Evolutionary conservation across 2,329 filamentous ascomycete genomes (phyloP).

Genomic region (Diplodia seriata): DNA sequence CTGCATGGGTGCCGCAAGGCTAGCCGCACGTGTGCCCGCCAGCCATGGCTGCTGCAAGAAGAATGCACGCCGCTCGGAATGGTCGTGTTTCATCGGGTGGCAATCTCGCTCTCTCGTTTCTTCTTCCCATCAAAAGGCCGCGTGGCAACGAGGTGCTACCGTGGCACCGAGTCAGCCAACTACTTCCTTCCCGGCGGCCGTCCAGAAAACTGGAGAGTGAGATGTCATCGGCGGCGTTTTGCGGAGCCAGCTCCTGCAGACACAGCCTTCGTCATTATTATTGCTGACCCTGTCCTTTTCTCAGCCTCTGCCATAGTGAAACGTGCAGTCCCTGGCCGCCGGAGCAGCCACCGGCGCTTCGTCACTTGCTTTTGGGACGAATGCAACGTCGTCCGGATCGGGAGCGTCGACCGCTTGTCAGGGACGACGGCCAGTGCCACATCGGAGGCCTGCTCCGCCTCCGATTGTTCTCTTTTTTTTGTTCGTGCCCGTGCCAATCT

Average conservation of each 20-base stretch:
- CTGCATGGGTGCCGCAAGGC: background rate
- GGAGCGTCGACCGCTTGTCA: background rate
- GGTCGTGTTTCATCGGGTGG: slow-evolving; percentile 10
- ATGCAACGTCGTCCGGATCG: background rate
- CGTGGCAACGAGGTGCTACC: background rate
- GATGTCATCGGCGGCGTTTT: too few species aligned
- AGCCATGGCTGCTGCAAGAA: background rate
- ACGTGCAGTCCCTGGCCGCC: background rate
- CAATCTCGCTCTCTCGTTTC: background rate
- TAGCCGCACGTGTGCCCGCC: background rate
- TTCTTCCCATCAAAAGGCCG: background rate
- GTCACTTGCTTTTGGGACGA: too few species aligned
- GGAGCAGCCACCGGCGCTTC: too few species aligned
- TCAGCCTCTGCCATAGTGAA: background rate
- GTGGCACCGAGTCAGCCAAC: background rate
- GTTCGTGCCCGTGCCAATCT: too few species aligned
- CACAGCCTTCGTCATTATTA: background rate
- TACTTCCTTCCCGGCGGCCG: too few species aligned
- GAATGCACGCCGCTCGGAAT: slow-evolving; percentile 8
- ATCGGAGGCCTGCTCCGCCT: background rate
- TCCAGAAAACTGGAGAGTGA: too few species aligned
- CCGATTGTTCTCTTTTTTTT: background rate
- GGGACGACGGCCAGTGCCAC: background rate
- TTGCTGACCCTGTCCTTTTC: background rate
- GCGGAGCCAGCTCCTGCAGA: too few species aligned